phyloP scores from a whole-genome alignment of 1,284 basidiomycete species.

The Trichosporon sp. region DNA sequence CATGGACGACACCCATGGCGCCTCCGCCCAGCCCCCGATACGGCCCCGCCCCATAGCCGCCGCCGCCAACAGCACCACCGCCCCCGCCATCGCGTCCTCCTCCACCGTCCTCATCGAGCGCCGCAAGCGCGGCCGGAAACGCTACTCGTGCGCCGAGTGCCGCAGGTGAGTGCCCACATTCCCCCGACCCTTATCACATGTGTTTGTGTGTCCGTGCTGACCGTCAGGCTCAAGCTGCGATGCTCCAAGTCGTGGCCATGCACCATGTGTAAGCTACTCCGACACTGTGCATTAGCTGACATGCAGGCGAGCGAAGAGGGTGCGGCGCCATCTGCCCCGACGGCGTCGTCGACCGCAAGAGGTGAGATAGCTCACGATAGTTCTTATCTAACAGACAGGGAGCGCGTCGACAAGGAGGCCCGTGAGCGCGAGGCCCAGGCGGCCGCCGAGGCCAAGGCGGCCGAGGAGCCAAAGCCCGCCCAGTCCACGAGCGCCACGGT shows the following conservation, averaged over 20 bases:
- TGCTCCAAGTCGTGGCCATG: slow-evolving; percentile 23
- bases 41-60: neutral
- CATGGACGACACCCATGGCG: neutral
- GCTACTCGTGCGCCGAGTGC: slow-evolving; percentile 22
- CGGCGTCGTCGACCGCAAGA: slow-evolving; percentile 31
- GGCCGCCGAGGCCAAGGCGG: slow-evolving; percentile 12
- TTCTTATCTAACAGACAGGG: neutral
- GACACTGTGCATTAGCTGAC: slow-evolving; percentile 17
- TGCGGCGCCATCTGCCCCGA: slow-evolving; percentile 17
- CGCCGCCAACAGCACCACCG: neutral
- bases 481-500: slow-evolving; percentile 29
- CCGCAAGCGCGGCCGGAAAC: slow-evolving; percentile 14
- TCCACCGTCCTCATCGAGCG: slow-evolving; percentile 10
- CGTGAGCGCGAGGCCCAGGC: slow-evolving; percentile 38
- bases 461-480: slow-evolving; percentile 20
- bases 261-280: slow-evolving; percentile 27
- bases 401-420: slow-evolving; percentile 40
- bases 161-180: slow-evolving; percentile 12
- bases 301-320: slow-evolving; percentile 9
- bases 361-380: slow-evolving; percentile 23
- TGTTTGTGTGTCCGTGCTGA: neutral
- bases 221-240: slow-evolving; percentile 19
- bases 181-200: neutral
- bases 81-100: neutral
- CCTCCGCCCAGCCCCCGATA: neutral